Base-by-base conservation (phyloP, 2,329 filamentous ascomycete species). In the Penicillium sp. region DNA sequence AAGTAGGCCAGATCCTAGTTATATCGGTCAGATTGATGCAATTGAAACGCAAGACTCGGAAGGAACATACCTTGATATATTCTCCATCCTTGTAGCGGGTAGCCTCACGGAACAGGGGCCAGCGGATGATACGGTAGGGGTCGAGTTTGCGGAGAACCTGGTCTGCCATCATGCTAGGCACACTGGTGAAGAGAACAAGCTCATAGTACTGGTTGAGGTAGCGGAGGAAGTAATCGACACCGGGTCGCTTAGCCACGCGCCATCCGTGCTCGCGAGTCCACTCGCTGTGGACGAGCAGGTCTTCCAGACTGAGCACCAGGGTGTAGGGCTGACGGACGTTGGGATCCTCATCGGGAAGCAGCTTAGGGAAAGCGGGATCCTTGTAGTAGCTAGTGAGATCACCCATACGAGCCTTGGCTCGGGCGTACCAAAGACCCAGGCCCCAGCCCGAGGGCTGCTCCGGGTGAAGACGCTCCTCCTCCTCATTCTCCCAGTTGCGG, bases 171-270 rank as follows among this genome's bases (percentile, higher is more conserved):
- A 82, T 84, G 62, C 84, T 88, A 0, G 91, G 89, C 38, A 93
- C 85, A 31, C 81, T 87, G 26, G 93, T 98, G 74, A 97, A 98
- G 55, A 98, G 82, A 42, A 97, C 93, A 44, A 98, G 77, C 70
- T 98, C 93, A 66, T 96, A 98, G 77, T 98, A 97, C 69, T 96
- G 90, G 71, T 87, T 91, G 40, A 98, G 79, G 69, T 98, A 98
- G 64, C 88, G 87, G 54, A 98, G 74, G 74, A 98, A 98, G 74
- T 98, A 98, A 73, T 98, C 93, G 51, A 94, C 81, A 37, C 93
- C 93, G 28, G 93, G 93, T 40, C 93, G 82, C 75, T 98, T 98
- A 23, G 93, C 93, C 51, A 94, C 79, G 57, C 91, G 83, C 89
- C 93, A 98, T 49, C 93, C 93, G 64, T 96, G 86, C 67, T 97